These are phyloP conservation scores for Globisporangium paroecandrum DNA, from an alignment of 352 stramenopile genomes.

Conservation along the genomic window DNA sequence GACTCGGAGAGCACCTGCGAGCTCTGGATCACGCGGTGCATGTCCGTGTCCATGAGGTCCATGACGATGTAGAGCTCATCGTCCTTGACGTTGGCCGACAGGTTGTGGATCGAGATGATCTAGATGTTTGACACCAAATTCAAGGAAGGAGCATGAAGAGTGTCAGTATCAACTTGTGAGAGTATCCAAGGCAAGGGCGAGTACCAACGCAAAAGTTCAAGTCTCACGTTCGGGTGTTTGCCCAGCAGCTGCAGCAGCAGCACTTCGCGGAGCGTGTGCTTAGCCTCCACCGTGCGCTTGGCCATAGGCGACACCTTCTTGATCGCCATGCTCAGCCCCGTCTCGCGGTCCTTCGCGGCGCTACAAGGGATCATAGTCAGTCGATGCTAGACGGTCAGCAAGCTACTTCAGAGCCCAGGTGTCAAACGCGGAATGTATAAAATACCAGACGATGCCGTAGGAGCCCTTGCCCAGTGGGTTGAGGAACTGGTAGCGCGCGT, in stretches of 20 bases:
- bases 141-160: neutral
- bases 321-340: conserved; percentile 82
- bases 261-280: conserved; percentile 88
- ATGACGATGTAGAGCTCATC: conserved; percentile 96
- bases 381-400: neutral
- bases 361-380: conserved; percentile 19
- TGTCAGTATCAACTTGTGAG: neutral
- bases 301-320: conserved; percentile 91
- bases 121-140: conserved; percentile 21
- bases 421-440: neutral
- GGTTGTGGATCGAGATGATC: conserved; percentile 81
- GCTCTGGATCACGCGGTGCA: conserved; percentile 88
- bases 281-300: conserved; percentile 73
- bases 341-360: conserved; percentile 71
- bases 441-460: conserved; percentile 88
- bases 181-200: neutral
- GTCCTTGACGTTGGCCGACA: conserved; percentile 82
- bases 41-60: conserved; percentile 93
- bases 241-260: conserved; percentile 83
- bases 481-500: conserved; percentile 82
- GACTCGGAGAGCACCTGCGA: conserved; percentile 66
- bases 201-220: neutral
- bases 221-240: conserved; percentile 77
- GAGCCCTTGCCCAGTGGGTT: conserved; percentile 89
- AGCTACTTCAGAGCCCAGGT: neutral